Evolutionary conservation across 768 basidiomycete species (phyloP).

Genomic region (Hortiboletus flavorubellus): DNA sequence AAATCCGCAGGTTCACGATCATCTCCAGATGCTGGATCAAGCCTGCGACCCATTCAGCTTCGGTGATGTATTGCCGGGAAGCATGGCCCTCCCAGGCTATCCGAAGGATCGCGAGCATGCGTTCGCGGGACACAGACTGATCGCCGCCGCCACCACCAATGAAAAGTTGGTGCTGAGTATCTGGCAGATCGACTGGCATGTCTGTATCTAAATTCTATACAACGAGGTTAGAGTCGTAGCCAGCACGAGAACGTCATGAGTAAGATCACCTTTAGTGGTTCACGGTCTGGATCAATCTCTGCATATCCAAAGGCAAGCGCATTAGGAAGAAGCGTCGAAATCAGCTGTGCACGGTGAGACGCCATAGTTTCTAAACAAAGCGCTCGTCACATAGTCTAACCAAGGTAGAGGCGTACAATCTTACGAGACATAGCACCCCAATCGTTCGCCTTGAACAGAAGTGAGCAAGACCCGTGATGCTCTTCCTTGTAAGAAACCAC

Average conservation of each 20-base stretch:
- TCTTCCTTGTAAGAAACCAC: not conserved
- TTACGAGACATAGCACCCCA: constrained; percentile 63
- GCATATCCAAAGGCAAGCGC: constrained; percentile 48
- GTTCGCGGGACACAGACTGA: constrained; percentile 18
- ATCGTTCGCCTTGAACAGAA: constrained; percentile 47
- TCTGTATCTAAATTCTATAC: constrained; percentile 54
- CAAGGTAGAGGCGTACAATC: constrained; percentile 10
- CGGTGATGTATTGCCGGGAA: constrained; percentile 19
- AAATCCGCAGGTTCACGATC: constrained; percentile 41
- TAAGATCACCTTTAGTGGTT: constrained; percentile 46
- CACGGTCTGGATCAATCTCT: constrained; percentile 44
- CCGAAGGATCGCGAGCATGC: constrained; percentile 12
- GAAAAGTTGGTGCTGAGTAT: constrained; percentile 38
- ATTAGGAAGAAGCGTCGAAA: constrained; percentile 40
- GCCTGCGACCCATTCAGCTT: constrained; percentile 37
- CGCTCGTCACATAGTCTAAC: not conserved
- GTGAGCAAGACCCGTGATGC: not conserved
- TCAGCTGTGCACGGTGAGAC: constrained; percentile 45
- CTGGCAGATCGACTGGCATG: constrained; percentile 34
- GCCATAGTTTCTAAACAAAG: constrained; percentile 43
- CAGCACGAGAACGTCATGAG: accelerated
- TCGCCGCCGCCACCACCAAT: constrained; percentile 16
- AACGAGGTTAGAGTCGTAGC: not conserved
- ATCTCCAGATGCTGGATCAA: constrained; percentile 38
- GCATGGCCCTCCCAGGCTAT: constrained; percentile 14